These are phyloP conservation scores for Aspergillus costaricaensis DNA, from an alignment of 2,329 filamentous ascomycete genomes.

Conservation along the genomic window DNA sequence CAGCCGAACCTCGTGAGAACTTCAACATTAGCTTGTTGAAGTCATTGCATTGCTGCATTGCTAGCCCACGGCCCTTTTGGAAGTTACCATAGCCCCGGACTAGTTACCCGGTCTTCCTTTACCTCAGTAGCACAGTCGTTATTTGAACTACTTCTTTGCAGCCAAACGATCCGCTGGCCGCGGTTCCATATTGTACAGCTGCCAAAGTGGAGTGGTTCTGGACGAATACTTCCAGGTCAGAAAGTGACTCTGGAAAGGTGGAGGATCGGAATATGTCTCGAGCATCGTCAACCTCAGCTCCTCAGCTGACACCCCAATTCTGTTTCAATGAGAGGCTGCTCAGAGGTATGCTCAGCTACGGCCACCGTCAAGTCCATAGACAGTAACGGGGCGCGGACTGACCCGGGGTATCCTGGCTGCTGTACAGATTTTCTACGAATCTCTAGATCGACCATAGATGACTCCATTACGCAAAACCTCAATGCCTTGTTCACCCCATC, in stretches of 20 bases:
- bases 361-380: neutral
- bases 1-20: constrained; percentile 6
- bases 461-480: constrained; percentile 89
- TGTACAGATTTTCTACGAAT: constrained; percentile 80
- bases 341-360: constrained; percentile 56
- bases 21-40: neutral
- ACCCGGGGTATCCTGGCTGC: constrained; percentile 11
- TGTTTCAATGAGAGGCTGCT: constrained; percentile 73
- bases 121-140: neutral
- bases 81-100: neutral
- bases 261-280: constrained; percentile 41
- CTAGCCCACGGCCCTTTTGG: neutral
- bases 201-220: constrained; percentile 47
- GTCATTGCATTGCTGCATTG: too few relatives aligned
- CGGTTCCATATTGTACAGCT: neutral
- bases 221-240: constrained; percentile 27
- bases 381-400: constrained; percentile 1
- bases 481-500: constrained; percentile 84
- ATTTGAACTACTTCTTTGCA: neutral
- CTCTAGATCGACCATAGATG: constrained; percentile 82
- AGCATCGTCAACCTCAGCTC: constrained; percentile 44
- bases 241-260: constrained; percentile 25
- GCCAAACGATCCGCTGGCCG: neutral
- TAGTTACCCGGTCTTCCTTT: too few relatives aligned
- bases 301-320: constrained; percentile 69